Percentiles rank a stretch among this genome's conserved stretches.
These are phyloP conservation scores for Amanita polypyramis DNA, from an alignment of 768 basidiomycete genomes.

Conservation along the genomic window DNA sequence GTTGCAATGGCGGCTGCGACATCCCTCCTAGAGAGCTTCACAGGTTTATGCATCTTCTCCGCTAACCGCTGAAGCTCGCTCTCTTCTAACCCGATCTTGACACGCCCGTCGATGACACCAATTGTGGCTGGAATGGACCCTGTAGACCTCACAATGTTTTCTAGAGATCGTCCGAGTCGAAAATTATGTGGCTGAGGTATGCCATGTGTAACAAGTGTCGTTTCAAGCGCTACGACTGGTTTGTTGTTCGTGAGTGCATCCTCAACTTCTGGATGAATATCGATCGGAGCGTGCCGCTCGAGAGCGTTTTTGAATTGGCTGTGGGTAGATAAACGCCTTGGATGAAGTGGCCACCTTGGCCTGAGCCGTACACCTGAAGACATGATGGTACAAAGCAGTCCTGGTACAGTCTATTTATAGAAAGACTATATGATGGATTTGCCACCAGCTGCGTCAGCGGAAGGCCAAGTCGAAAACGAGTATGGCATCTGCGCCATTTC, in stretches of 20 bases:
- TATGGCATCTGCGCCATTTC: constrained; percentile 51
- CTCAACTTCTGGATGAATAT: constrained; percentile 76
- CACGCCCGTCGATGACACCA: constrained; percentile 68
- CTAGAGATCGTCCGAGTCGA: constrained; percentile 60
- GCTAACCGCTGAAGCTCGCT: constrained; percentile 63
- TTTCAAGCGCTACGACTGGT: constrained; percentile 87
- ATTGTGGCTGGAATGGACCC: constrained; percentile 89
- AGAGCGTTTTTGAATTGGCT: constrained; percentile 3
- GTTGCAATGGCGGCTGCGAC: constrained; percentile 64
- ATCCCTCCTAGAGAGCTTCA: constrained; percentile 74
- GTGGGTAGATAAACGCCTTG: background rate
- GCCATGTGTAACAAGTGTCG: constrained; percentile 87
- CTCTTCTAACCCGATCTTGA: constrained; percentile 74
- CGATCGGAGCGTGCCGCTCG: constrained; percentile 31
- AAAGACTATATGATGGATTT: constrained; percentile 1
- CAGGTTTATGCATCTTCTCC: constrained; percentile 31
- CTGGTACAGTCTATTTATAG: background rate
- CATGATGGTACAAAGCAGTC: background rate
- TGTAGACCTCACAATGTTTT: constrained; percentile 59
- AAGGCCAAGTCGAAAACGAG: constrained; percentile 28
- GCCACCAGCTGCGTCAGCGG: constrained; percentile 29
- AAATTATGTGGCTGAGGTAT: constrained; percentile 76
- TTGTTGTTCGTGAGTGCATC: constrained; percentile 56
- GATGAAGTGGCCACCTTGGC: background rate
- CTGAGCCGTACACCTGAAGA: background rate